phyloP scores from a whole-genome alignment of 2,329 filamentous ascomycete species.

The Aquanectria penicillioides region DNA sequence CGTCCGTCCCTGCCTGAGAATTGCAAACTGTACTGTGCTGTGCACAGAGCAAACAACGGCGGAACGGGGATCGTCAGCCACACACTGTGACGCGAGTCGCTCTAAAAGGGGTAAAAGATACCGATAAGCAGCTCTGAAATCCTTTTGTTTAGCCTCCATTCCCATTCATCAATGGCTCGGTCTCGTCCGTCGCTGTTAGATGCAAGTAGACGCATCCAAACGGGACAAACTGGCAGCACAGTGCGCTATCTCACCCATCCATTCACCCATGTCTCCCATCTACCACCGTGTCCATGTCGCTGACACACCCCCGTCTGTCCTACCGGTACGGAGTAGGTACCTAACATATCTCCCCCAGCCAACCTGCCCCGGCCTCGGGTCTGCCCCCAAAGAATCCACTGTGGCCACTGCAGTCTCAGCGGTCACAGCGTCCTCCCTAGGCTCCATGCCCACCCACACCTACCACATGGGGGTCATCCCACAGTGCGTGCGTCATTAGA shows the following conservation, averaged over 20 bases:
- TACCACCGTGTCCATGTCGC: slow-evolving; percentile 24
- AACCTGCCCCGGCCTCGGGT: slow-evolving; percentile 24
- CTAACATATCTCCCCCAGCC: slow-evolving; percentile 10
- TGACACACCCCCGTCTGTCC: slow-evolving; percentile 23
- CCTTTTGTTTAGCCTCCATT: slow-evolving; percentile 1
- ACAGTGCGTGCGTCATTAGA: slow-evolving; percentile 35
- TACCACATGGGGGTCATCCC: slow-evolving; percentile 13
- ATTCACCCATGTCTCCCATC: slow-evolving; percentile 35
- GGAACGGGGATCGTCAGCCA: neutral
- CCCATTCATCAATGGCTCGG: slow-evolving; percentile 5
- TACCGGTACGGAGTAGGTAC: too few relatives aligned
- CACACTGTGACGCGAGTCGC: slow-evolving; percentile 13
- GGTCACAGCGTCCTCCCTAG: slow-evolving; percentile 23
- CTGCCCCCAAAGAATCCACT: slow-evolving; percentile 27
- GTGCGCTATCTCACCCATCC: slow-evolving; percentile 23
- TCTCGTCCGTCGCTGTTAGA: neutral
- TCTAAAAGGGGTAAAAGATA: slow-evolving; percentile 9
- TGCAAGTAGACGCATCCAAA: too few relatives aligned
- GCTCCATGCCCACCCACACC: slow-evolving; percentile 20
- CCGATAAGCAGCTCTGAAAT: neutral
- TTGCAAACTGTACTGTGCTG: slow-evolving; percentile 15
- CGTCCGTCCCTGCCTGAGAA: slow-evolving; percentile 23
- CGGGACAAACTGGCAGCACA: neutral
- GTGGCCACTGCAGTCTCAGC: slow-evolving; percentile 26
- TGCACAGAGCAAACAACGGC: neutral